These are phyloP conservation scores for Barbarea vulgaris DNA, from an alignment of 345 rosid genomes.

Conservation along the genomic window DNA sequence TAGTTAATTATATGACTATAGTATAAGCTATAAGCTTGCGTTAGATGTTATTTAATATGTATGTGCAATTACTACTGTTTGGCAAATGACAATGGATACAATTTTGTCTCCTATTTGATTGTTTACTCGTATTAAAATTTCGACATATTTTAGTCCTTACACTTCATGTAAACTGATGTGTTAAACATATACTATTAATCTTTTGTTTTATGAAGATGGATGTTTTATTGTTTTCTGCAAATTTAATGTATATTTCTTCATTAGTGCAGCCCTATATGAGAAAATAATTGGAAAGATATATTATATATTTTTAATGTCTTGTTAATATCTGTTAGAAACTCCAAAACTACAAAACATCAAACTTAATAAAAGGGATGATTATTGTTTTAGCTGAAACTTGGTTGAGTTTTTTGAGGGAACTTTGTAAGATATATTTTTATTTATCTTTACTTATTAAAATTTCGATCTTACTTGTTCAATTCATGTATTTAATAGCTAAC, in stretches of 20 bases:
- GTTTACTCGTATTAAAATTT: neutral
- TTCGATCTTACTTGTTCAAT: neutral
- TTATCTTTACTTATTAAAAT: neutral
- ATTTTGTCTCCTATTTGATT: slow-evolving; percentile 19
- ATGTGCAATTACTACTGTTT: slow-evolving; percentile 11
- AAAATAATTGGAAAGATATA: neutral
- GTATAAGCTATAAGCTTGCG: slow-evolving; percentile 20
- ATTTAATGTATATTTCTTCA: neutral
- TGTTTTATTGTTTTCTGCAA: neutral
- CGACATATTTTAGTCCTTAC: neutral
- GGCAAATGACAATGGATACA: slow-evolving; percentile 20
- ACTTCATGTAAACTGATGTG: slow-evolving; percentile 14
- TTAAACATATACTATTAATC: neutral
- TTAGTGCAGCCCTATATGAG: neutral
- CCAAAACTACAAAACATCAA: neutral
- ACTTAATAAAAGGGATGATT: neutral
- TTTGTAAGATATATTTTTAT: neutral
- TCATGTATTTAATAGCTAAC: neutral
- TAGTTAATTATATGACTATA: slow-evolving; percentile 17
- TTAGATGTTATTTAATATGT: neutral
- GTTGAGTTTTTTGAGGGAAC: neutral
- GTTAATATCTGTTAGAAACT: neutral
- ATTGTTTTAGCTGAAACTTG: neutral
- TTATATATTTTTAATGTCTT: neutral
- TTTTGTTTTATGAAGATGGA: neutral